Evolutionary conservation across 208 protist species (phyloP).

Genomic region (Porcisia hertigi): DNA sequence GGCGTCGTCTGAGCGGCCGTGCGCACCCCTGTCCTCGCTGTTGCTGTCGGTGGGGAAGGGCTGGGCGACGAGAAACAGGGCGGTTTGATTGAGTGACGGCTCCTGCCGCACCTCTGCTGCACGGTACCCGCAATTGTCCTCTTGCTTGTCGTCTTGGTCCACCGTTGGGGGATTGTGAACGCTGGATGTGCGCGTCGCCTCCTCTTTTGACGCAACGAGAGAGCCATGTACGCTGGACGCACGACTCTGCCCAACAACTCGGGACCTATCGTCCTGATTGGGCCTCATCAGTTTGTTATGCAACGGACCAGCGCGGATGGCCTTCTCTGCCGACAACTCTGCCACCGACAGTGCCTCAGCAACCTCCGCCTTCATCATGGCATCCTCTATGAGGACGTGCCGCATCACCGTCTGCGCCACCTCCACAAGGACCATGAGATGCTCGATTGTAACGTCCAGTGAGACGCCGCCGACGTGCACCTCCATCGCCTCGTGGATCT

Average conservation of each 20-base stretch:
- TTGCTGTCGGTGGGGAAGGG: background rate
- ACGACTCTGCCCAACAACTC: slow-evolving; percentile 6
- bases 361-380: slow-evolving; percentile 51
- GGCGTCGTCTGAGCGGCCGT: background rate
- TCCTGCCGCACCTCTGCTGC: slow-evolving; percentile 26
- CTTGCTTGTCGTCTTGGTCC: background rate
- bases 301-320: slow-evolving; percentile 22
- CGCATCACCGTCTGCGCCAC: slow-evolving; percentile 38
- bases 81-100: slow-evolving; percentile 15
- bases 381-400: slow-evolving; percentile 66
- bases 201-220: background rate
- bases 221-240: background rate
- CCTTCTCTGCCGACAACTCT: slow-evolving; percentile 62
- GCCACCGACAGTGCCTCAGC: slow-evolving; percentile 55
- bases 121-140: background rate
- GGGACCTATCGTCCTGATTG: slow-evolving; percentile 8
- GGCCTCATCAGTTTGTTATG: slow-evolving; percentile 15
- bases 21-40: background rate
- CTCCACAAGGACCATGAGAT: slow-evolving; percentile 53
- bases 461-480: slow-evolving; percentile 51
- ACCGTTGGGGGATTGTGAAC: background rate
- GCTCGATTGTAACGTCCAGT: slow-evolving; percentile 56
- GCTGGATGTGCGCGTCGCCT: background rate
- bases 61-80: background rate
- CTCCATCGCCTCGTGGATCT: slow-evolving; percentile 73